Evolutionary conservation across 2,329 filamentous ascomycete species (phyloP).

Genomic region (Trichoderma sp.): DNA sequence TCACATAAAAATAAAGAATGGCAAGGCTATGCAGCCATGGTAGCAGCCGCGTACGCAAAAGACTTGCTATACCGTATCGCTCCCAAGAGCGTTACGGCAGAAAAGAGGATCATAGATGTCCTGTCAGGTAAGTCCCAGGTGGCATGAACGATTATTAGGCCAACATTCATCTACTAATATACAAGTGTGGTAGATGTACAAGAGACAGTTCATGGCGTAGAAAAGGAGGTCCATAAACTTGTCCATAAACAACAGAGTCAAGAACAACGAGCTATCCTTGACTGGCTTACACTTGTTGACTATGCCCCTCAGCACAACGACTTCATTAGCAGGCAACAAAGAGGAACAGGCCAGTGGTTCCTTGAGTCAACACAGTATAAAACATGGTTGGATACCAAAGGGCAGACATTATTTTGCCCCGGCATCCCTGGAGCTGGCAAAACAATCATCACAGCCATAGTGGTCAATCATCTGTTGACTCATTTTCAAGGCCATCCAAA

Average conservation of each 20-base stretch:
- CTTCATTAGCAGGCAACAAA: neutral
- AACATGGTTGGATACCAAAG: neutral
- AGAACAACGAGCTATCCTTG: neutral
- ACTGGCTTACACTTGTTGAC: neutral
- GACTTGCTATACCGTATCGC: neutral
- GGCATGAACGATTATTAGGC: rapidly evolving
- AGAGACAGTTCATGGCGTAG: neutral
- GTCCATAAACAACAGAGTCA: neutral
- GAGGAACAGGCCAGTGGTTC: constrained; percentile 1
- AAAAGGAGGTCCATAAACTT: neutral
- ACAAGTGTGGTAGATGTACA: neutral
- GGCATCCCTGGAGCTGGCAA: neutral
- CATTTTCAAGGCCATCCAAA: rapidly evolving
- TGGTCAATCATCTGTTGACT: neutral
- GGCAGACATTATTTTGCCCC: neutral
- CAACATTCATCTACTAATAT: neutral
- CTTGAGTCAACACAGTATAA: neutral
- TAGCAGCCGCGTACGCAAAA: neutral
- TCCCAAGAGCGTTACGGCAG: neutral
- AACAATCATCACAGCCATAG: neutral
- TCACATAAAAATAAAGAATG: neutral
- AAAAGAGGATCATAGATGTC: neutral
- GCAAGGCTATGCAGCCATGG: neutral
- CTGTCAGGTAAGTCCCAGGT: neutral
- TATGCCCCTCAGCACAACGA: neutral